These are phyloP conservation scores for Colletotrichum spaethianum DNA, from an alignment of 2,329 filamentous ascomycete genomes.

Conservation along the genomic window DNA sequence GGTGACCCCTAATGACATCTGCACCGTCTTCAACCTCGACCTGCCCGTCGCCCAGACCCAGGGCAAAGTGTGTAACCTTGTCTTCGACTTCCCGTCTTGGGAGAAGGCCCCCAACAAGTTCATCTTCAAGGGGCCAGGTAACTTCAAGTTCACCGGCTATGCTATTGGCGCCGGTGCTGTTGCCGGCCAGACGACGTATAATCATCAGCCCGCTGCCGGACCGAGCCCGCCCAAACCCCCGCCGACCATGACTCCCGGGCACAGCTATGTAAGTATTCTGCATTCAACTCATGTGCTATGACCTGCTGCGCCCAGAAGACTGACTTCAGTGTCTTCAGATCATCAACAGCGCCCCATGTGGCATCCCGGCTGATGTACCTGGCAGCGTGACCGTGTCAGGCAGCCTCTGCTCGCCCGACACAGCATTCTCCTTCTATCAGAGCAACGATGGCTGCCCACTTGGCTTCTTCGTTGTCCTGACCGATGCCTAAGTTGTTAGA, in stretches of 20 bases:
- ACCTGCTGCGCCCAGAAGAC: not conserved
- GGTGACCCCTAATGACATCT: constrained; percentile 29
- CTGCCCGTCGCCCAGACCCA: constrained; percentile 32
- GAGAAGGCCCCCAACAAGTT: constrained; percentile 23
- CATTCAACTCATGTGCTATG: too few relatives aligned
- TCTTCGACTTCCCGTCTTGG: constrained; percentile 29
- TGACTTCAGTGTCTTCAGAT: constrained; percentile 5
- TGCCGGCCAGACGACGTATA: constrained; percentile 34
- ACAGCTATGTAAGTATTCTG: constrained; percentile 29
- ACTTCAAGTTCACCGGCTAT: constrained; percentile 35
- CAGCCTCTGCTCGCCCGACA: constrained; percentile 32
- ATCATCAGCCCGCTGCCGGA: constrained; percentile 32
- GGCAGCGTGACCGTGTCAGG: constrained; percentile 35
- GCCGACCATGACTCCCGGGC: constrained; percentile 27
- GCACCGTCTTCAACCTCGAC: constrained; percentile 40
- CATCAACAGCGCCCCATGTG: constrained; percentile 36
- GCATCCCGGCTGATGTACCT: constrained; percentile 15
- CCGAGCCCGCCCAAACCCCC: constrained; percentile 35
- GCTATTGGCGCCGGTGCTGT: constrained; percentile 35
- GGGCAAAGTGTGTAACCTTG: constrained; percentile 38
- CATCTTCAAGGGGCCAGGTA: constrained; percentile 26
- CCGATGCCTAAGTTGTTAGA: constrained; percentile 10
- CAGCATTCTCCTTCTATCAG: constrained; percentile 29
- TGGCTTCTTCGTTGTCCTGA: constrained; percentile 35
- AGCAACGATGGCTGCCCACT: constrained; percentile 24